These are phyloP conservation scores for Thelonectria blattea DNA, from an alignment of 2,329 filamentous ascomycete genomes.

Conservation along the genomic window DNA sequence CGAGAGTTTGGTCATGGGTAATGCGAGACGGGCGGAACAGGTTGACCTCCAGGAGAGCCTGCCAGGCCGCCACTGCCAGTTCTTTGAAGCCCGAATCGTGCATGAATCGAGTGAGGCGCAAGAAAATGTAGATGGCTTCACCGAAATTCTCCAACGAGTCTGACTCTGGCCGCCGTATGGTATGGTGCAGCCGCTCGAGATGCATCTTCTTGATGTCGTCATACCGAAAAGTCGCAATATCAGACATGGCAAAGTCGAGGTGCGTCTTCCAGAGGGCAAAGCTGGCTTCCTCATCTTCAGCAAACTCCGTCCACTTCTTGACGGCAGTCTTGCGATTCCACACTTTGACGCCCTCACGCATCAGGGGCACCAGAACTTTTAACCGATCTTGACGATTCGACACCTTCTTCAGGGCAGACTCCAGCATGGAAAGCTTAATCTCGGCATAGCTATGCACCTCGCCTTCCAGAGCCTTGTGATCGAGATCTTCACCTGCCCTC, in stretches of 20 bases:
- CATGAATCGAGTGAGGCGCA: constrained; percentile 76
- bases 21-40: constrained; percentile 61
- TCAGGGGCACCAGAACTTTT: constrained; percentile 68
- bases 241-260: constrained; percentile 74
- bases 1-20: constrained; percentile 37
- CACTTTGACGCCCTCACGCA: constrained; percentile 75
- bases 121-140: constrained; percentile 69
- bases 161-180: constrained; percentile 18
- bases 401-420: constrained; percentile 72
- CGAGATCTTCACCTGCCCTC: constrained; percentile 51
- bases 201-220: constrained; percentile 68
- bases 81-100: constrained; percentile 81
- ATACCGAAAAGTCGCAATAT: constrained; percentile 70
- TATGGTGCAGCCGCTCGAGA: constrained; percentile 53
- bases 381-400: constrained; percentile 56
- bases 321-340: constrained; percentile 71
- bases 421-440: constrained; percentile 79
- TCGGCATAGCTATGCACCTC: constrained; percentile 75
- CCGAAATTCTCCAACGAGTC: constrained; percentile 19
- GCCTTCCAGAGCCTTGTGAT: constrained; percentile 57
- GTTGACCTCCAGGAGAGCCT: constrained; percentile 76
- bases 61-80: constrained; percentile 80
- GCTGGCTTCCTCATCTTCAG: constrained; percentile 35
- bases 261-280: constrained; percentile 76
- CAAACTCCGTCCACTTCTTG: constrained; percentile 68